Evolutionary conservation across 202 grass and related monocot species (phyloP), one percentile per base, ranked within the genome.

Genomic region (Cymbopogon flexuosus): DNA sequence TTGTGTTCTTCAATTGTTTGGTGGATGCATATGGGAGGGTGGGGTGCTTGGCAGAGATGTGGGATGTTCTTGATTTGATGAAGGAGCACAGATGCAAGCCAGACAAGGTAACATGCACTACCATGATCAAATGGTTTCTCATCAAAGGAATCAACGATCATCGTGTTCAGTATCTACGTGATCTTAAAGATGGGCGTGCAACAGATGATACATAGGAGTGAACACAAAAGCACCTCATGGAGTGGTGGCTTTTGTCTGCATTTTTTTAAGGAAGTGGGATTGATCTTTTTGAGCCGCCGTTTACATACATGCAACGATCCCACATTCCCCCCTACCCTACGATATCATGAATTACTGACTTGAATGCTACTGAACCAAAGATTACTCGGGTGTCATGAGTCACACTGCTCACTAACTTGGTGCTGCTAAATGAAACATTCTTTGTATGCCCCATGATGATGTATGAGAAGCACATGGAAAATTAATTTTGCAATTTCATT

Each of bases 81-180:
- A 92, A 89, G 79, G 65, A 57, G 39, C 83, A 65, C 37, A 62
- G 64, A 19, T 89, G 86, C 70, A 85, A 73, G 10, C 88, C 95
- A 67, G 88, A 95, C 85, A 98, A 94, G 80, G 76, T 98, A 85
- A 94, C 92, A 12, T 92, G 88, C 58, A 91, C 84, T 68, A 95
- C 90, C 12, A 98, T 98, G 92, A 91, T 98, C 84, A 98, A 90
- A 88, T 93, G 88, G 36, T 95, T 94, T 89, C 82, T 98, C 15
- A 75, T 90, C 71, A 93, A 85, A 80, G 95, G 92, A 36, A 98
- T 98, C 71, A 54, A 98, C 60, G 90, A 91, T 62, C 81, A 74
- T 68, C 92, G 79, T 91, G 92, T 93, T 87, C 84, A 89, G 79
- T 82, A 91, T 41, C 77, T 98, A 6, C 85, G 88, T 69, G 76